phyloP scores from a whole-genome alignment of 768 basidiomycete species.

The Daedaleopsis nitida region DNA sequence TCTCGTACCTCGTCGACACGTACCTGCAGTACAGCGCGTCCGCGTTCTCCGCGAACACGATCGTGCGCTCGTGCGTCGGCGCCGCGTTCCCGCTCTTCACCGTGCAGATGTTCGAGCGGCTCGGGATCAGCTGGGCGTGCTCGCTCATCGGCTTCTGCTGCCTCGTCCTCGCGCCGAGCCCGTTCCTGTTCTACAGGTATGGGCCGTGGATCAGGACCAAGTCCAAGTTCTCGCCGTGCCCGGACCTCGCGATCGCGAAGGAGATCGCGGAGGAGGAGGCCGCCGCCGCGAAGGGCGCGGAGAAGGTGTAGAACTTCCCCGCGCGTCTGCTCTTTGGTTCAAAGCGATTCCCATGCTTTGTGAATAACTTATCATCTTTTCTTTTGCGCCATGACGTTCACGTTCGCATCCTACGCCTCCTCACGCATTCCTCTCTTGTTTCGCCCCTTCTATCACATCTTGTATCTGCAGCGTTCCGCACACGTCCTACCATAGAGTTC shows the following conservation, averaged over 20 bases:
- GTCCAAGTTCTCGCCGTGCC: constrained; percentile 54
- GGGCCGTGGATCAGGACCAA: constrained; percentile 56
- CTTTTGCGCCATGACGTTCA: no score
- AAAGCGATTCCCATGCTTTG: no score
- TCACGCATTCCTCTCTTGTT: no score
- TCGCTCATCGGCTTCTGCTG: constrained; percentile 57
- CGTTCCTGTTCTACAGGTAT: constrained; percentile 72
- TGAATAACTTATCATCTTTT: no score
- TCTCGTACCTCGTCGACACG: constrained; percentile 61
- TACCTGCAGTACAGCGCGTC: constrained; percentile 57
- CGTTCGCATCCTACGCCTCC: no score
- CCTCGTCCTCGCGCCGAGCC: constrained; percentile 60
- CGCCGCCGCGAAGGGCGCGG: background rate
- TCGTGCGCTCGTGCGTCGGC: constrained; percentile 57
- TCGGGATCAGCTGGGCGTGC: constrained; percentile 40
- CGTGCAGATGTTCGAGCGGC: constrained; percentile 57
- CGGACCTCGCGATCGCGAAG: constrained; percentile 20
- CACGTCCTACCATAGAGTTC: no score
- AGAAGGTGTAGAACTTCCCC: background rate
- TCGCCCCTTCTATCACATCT: no score
- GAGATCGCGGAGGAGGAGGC: constrained; percentile 16
- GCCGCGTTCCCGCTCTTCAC: constrained; percentile 70
- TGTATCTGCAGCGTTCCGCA: no score
- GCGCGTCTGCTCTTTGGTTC: no score
- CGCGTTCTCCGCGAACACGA: constrained; percentile 63